phyloP scores from a whole-genome alignment of 495 filamentous ascomycete species.

The Tuber magnatum region DNA sequence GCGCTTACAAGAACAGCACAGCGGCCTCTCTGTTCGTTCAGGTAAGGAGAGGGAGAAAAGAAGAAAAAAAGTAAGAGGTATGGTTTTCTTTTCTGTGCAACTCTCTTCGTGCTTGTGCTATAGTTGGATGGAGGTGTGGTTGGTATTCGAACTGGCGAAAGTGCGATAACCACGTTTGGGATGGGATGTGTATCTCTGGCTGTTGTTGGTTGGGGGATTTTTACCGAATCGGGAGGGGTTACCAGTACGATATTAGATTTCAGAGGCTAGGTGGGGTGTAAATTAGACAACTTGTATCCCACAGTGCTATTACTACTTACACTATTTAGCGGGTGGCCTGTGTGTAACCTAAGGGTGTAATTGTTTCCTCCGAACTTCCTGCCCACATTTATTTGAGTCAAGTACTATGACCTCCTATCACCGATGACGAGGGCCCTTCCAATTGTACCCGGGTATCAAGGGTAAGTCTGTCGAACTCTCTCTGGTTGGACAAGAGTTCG shows the following conservation, averaged over 20 bases:
- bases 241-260: not conserved
- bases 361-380: too few relatives aligned
- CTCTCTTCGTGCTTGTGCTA: not conserved
- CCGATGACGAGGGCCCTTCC: not conserved
- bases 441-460: not conserved
- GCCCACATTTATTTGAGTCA: too few relatives aligned
- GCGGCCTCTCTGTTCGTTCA: not conserved
- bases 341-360: not conserved
- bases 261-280: not conserved
- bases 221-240: not conserved
- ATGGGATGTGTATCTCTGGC: not conserved
- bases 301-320: not conserved
- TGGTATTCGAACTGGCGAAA: not conserved
- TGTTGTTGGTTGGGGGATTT: not conserved
- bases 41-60: not conserved
- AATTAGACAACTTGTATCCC: not conserved
- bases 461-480: too few relatives aligned
- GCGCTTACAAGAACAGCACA: conserved; percentile 1
- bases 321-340: not conserved
- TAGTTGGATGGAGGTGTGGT: not conserved
- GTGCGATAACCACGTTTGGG: not conserved
- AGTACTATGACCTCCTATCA: not conserved
- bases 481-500: too few relatives aligned
- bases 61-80: not conserved
- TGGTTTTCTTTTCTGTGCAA: not conserved